A percentile compares a stretch with the other conserved stretches of the same genome.
Conservation (phyloP, 495 filamentous ascomycete genomes). For the Entonaema liquescens region DNA sequence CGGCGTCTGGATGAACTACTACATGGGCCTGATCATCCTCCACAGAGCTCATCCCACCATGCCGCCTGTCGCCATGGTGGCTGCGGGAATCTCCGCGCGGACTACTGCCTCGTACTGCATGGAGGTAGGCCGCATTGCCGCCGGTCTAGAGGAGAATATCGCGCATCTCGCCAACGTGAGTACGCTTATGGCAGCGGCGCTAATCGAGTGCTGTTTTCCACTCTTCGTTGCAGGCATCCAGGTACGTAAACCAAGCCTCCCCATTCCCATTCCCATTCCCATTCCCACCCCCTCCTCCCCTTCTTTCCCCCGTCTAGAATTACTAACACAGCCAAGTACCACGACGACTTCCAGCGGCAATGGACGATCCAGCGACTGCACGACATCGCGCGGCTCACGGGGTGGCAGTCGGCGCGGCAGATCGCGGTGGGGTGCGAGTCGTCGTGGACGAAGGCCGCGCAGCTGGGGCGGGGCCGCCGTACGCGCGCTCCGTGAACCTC, state of each 20-base stretch:
- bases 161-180: constrained; percentile 68
- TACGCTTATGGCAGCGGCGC: constrained; percentile 79
- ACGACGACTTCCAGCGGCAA: constrained; percentile 71
- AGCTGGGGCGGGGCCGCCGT: constrained; percentile 76
- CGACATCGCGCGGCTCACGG: constrained; percentile 80
- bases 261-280: not conserved
- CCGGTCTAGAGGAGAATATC: constrained; percentile 76
- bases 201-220: constrained; percentile 80
- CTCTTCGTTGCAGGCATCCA: constrained; percentile 87
- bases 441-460: constrained; percentile 77
- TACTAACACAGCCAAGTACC: constrained; percentile 69
- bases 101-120: constrained; percentile 75
- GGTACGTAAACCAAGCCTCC: constrained; percentile 45
- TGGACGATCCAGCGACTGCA: constrained; percentile 79
- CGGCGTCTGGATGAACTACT: constrained; percentile 83
- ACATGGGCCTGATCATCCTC: constrained; percentile 80
- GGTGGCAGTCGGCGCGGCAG: constrained; percentile 82
- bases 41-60: constrained; percentile 83
- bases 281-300: not conserved
- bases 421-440: constrained; percentile 86
- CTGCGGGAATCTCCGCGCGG: constrained; percentile 74
- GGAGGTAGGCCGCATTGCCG: constrained; percentile 80
- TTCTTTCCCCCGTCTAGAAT: not conserved
- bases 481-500: constrained; percentile 60
- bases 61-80: constrained; percentile 90